A percentile compares a stretch with the other conserved stretches of the same genome.
These are phyloP conservation scores for Penicillium hordei DNA, from an alignment of 2,329 filamentous ascomycete genomes.

Conservation along the genomic window DNA sequence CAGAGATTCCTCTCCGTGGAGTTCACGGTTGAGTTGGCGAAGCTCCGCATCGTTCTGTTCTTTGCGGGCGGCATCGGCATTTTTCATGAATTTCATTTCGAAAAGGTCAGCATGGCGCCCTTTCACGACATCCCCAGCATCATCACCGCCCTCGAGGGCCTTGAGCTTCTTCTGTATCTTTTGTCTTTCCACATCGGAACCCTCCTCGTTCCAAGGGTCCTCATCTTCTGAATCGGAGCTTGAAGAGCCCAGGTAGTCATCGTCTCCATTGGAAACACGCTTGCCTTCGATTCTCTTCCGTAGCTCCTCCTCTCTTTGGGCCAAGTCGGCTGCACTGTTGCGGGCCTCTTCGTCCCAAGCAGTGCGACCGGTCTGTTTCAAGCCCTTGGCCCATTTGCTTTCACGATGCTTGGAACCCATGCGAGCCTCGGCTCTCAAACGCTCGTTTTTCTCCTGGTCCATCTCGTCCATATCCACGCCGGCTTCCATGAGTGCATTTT, in stretches of 20 bases:
- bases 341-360: conserved; percentile 89
- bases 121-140: conserved; percentile 39
- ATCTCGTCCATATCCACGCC: conserved; percentile 63
- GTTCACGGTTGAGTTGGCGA: conserved; percentile 66
- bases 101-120: conserved; percentile 66
- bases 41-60: conserved; percentile 78
- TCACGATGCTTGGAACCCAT: conserved; percentile 84
- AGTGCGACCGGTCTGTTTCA: conserved; percentile 74
- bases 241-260: conserved; percentile 51
- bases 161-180: conserved; percentile 44
- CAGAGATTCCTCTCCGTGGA: conserved; percentile 63
- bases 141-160: conserved; percentile 52
- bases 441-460: conserved; percentile 66
- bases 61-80: conserved; percentile 75
- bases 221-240: conserved; percentile 62
- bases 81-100: conserved; percentile 92
- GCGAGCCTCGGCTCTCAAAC: conserved; percentile 75
- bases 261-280: conserved; percentile 61
- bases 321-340: conserved; percentile 75
- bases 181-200: conserved; percentile 37
- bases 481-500: conserved; percentile 58
- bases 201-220: conserved; percentile 59
- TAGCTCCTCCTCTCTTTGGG: conserved; percentile 77
- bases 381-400: conserved; percentile 87
- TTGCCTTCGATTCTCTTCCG: conserved; percentile 76